Evolutionary conservation across 306 rosid genomes (phyloP).

Genomic region (Luffa acutangula): DNA sequence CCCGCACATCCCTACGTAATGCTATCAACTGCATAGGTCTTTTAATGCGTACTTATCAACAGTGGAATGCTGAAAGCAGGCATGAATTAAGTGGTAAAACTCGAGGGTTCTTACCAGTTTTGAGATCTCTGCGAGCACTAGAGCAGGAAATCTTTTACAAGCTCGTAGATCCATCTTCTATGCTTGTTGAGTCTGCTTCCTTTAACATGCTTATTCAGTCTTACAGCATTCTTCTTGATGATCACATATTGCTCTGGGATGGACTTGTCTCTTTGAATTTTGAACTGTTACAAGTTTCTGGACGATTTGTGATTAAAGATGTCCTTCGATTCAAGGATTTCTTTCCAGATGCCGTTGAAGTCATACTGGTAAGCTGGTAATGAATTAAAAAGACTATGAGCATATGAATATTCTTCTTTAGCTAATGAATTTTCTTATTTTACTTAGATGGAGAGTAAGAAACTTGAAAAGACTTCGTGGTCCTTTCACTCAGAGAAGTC

Average conservation of each 20-base stretch:
- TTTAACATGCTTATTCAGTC: constrained; percentile 35
- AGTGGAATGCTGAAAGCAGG: constrained; percentile 36
- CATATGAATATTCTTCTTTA: not conserved
- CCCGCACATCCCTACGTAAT: constrained; percentile 26
- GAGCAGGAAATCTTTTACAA: constrained; percentile 51
- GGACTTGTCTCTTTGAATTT: constrained; percentile 28
- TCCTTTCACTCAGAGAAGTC: constrained; percentile 39
- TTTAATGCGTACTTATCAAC: constrained; percentile 47
- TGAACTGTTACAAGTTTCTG: constrained; percentile 43
- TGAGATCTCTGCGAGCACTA: constrained; percentile 40
- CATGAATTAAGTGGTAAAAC: constrained; percentile 18
- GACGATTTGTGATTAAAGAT: constrained; percentile 54
- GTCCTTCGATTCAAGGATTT: constrained; percentile 33
- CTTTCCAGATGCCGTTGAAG: constrained; percentile 42
- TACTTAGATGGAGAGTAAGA: constrained; percentile 41
- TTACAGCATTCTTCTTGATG: constrained; percentile 47
- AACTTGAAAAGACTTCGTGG: constrained; percentile 23
- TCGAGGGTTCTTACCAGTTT: constrained; percentile 23
- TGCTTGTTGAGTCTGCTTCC: constrained; percentile 41
- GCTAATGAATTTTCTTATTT: constrained; percentile 3
- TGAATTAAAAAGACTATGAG: not conserved
- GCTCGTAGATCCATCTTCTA: constrained; percentile 31
- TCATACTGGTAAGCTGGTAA: constrained; percentile 45
- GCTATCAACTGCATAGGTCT: constrained; percentile 44
- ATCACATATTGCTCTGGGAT: constrained; percentile 55